Conservation (phyloP, 2,329 filamentous ascomycete genomes). For the Tolypocladium pustulatum region DNA sequence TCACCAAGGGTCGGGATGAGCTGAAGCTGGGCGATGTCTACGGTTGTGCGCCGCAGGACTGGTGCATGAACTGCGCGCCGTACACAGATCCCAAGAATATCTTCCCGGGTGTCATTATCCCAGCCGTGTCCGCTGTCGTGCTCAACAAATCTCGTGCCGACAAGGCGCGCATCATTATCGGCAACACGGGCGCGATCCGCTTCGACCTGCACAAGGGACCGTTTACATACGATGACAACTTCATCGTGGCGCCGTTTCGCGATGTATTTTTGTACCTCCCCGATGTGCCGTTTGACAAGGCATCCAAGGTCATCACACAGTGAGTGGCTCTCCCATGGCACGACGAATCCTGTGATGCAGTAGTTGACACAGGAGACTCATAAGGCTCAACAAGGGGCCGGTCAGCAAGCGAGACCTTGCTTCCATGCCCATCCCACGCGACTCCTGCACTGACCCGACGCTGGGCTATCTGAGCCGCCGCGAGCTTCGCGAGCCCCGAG, state of each 20-base stretch:
- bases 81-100: conserved; percentile 40
- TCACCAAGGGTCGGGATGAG: conserved; percentile 37
- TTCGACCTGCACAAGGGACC: conserved; percentile 54
- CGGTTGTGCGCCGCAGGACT: conserved; percentile 50
- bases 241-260: conserved; percentile 45
- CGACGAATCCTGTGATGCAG: neutral
- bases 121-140: conserved; percentile 39
- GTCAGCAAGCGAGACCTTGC: conserved; percentile 24
- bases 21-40: conserved; percentile 46
- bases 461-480: conserved; percentile 12
- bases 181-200: conserved; percentile 50
- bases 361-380: neutral
- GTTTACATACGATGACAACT: conserved; percentile 43
- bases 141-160: conserved; percentile 39
- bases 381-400: conserved; percentile 30
- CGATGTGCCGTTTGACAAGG: conserved; percentile 36
- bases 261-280: conserved; percentile 43
- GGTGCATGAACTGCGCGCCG: conserved; percentile 45
- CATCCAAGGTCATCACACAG: conserved; percentile 21
- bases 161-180: conserved; percentile 43
- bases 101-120: conserved; percentile 37
- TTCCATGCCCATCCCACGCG: conserved; percentile 23
- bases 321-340: conserved; percentile 3
- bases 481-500: conserved; percentile 16
- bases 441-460: conserved; percentile 38